Evolutionary conservation across 345 rosid genomes (phyloP), one percentile per base, ranked within the genome.

Genomic region (Gossypium rotundifolium): DNA sequence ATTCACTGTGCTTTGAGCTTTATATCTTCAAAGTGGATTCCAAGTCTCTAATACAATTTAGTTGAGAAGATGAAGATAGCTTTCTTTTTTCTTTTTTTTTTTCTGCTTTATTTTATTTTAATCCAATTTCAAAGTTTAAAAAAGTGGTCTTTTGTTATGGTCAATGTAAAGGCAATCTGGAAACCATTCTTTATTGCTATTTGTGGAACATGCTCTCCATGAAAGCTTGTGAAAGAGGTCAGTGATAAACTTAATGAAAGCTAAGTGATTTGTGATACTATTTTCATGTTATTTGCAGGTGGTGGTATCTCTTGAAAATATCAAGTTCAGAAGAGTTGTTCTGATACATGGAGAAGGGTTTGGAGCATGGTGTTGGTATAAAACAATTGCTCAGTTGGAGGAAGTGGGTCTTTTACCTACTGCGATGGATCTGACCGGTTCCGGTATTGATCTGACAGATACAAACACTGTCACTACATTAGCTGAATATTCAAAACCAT

Each of bases 341-440:
- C 61, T 94, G 72, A 81, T 94, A 68, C 98, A 94, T 12, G 98
- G 98, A 78, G 98, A 89, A 84, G 98, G 98, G 0, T 94, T 91
- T 85, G 98, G 98, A 57, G 98, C 98, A 20, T 94, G 98, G 98
- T 92, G 98, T 85, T 94, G 98, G 98, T 94, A 94, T 81, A 92
- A 94, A 81, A 87, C 89, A 7, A 82, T 94, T 76, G 88, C 93
- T 75, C 86, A 83, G 40, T 75, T 92, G 79, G 98, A 94, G 85
- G 98, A 94, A 86, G 90, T 83, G 5, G 93, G 98, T 61, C 84
- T 91, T 66, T 80, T 77, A 74, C 93, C 98, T 16, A 76, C 82
- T 20, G 93, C 97, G 16, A 33, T 94, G 13, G 97, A 92, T 84
- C 95, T 94, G 78, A 81, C 85, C 25, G 98, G 98, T 16, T 88